Percentiles rank a stretch among this genome's conserved stretches.
Evolutionary conservation across 257 asterid species (phyloP).

Genomic region (Parsonsia alboflavescens): DNA sequence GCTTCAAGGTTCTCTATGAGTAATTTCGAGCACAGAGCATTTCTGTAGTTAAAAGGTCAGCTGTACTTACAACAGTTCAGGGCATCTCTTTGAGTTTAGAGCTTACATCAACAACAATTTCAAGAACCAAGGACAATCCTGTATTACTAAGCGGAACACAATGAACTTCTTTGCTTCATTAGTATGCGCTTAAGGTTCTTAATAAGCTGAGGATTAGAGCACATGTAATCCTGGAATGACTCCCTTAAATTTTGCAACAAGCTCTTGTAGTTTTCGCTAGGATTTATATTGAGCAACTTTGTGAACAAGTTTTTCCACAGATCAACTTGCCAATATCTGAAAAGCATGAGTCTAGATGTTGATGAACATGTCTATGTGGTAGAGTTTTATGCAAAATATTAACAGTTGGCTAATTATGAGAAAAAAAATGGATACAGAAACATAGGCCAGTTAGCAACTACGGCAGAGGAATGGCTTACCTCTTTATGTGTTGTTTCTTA

Average conservation of each 20-base stretch:
- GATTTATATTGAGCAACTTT: constrained; percentile 57
- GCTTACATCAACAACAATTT: background rate
- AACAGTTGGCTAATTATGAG: background rate
- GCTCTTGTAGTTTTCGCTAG: constrained; percentile 51
- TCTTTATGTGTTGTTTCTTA: constrained; percentile 58
- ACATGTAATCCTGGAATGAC: constrained; percentile 71
- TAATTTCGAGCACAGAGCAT: background rate
- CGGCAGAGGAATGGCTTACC: constrained; percentile 32
- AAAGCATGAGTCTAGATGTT: constrained; percentile 7
- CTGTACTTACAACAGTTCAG: background rate
- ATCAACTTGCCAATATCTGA: constrained; percentile 74
- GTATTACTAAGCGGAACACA: constrained; percentile 53
- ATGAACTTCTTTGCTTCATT: constrained; percentile 64
- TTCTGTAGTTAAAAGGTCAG: background rate
- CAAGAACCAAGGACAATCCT: background rate
- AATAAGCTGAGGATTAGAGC: constrained; percentile 64
- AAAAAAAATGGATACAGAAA: background rate
- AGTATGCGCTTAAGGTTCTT: constrained; percentile 63
- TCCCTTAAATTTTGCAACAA: constrained; percentile 49
- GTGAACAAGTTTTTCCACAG: constrained; percentile 72
- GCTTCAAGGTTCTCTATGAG: background rate
- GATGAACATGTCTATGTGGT: background rate
- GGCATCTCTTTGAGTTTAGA: background rate
- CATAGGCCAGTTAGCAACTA: background rate
- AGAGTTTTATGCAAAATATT: background rate